Conservation (phyloP, 1,284 basidiomycete species). For the Moesziomyces antarcticus region DNA sequence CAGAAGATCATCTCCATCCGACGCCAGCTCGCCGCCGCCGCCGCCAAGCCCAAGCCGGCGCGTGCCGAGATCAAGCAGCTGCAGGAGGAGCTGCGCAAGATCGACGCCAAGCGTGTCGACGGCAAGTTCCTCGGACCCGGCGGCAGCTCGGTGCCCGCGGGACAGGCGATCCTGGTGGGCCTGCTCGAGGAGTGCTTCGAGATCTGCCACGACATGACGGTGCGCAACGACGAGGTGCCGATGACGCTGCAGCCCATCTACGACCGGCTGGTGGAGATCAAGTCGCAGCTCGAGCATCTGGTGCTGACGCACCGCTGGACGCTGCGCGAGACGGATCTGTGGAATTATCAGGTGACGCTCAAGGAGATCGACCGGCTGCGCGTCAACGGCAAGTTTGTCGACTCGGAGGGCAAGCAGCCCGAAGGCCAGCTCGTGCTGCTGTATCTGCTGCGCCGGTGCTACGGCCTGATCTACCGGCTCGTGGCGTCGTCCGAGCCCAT, state of each 20-base stretch:
- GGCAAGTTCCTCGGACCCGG: constrained; percentile 95
- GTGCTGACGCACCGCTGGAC: constrained; percentile 97
- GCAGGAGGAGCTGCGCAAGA: constrained; percentile 91
- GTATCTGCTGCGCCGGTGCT: constrained; percentile 92
- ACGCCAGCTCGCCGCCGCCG: constrained; percentile 86
- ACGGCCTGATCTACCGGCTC: constrained; percentile 92
- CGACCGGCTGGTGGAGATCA: constrained; percentile 87
- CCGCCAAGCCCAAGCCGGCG: constrained; percentile 83
- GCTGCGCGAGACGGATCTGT: constrained; percentile 86
- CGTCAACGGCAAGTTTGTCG: constrained; percentile 95
- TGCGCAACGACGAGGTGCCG: constrained; percentile 89
- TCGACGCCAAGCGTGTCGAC: constrained; percentile 87
- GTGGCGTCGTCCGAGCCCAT: constrained; percentile 98
- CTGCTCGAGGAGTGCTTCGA: constrained; percentile 97
- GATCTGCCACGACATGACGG: constrained; percentile 93
- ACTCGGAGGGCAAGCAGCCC: constrained; percentile 89
- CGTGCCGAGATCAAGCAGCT: constrained; percentile 89
- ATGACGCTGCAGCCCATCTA: constrained; percentile 90
- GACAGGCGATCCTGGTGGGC: constrained; percentile 78
- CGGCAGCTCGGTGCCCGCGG: constrained; percentile 84
- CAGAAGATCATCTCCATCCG: constrained; percentile 86
- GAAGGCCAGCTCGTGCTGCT: constrained; percentile 90
- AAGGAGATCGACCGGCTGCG: constrained; percentile 98
- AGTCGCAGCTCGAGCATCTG: constrained; percentile 85
- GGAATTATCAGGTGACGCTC: constrained; percentile 85